Evolutionary conservation across 2,329 filamentous ascomycete species (phyloP).

Genomic region (Coleophoma crateriformis): DNA sequence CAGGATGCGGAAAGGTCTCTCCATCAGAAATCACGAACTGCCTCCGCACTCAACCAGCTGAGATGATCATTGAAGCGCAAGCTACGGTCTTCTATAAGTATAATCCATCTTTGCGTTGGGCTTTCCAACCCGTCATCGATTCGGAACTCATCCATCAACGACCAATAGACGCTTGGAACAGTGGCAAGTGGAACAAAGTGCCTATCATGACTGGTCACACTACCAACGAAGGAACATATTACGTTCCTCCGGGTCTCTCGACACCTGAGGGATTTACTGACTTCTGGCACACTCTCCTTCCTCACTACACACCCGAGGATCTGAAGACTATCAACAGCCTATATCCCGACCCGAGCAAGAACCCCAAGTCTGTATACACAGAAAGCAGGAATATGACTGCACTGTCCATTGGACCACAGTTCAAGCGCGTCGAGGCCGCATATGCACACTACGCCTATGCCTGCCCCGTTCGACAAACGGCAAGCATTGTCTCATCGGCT

Average conservation of each 20-base stretch:
- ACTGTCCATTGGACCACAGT: slow-evolving; percentile 42
- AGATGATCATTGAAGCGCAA: slow-evolving; percentile 32
- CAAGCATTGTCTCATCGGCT: slow-evolving; percentile 29
- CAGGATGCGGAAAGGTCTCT: slow-evolving; percentile 35
- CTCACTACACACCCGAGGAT: slow-evolving; percentile 44
- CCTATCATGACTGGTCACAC: slow-evolving; percentile 64
- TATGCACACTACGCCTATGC: slow-evolving; percentile 62
- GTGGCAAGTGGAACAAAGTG: slow-evolving; percentile 44
- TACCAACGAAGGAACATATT: slow-evolving; percentile 61
- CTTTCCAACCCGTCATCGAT: slow-evolving; percentile 66
- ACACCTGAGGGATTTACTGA: slow-evolving; percentile 44
- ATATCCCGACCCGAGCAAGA: slow-evolving; percentile 53
- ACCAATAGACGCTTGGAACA: slow-evolving; percentile 50
- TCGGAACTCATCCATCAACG: slow-evolving; percentile 48
- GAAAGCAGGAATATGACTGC: slow-evolving; percentile 23
- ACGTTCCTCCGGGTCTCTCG: slow-evolving; percentile 42
- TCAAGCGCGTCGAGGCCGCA: slow-evolving; percentile 49
- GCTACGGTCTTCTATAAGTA: slow-evolving; percentile 37
- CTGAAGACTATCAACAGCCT: slow-evolving; percentile 47
- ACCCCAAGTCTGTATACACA: slow-evolving; percentile 32
- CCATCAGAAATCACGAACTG: slow-evolving; percentile 41
- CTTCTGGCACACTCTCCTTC: slow-evolving; percentile 58
- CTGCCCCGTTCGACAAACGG: slow-evolving; percentile 55
- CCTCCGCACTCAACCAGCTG: slow-evolving; percentile 38
- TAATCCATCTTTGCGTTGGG: slow-evolving; percentile 41